A percentile compares a stretch with the other conserved stretches of the same genome.
Conservation (phyloP, 345 rosid genomes). For the Hibiscus tridactylites region DNA sequence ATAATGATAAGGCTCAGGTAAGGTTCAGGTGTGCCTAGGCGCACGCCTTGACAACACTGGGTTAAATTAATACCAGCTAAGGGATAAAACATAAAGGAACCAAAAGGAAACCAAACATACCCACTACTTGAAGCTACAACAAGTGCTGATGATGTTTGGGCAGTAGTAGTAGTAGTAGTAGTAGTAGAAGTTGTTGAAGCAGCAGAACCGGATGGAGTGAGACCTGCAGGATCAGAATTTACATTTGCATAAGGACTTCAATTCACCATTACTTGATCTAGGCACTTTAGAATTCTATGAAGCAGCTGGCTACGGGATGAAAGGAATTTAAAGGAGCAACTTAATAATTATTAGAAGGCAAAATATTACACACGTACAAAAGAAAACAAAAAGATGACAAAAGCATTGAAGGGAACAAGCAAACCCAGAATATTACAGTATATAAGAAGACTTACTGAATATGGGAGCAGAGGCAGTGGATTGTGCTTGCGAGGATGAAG, state of each 20-base stretch:
- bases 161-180: slow-evolving; percentile 17
- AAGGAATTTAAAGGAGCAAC: not conserved
- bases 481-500: slow-evolving; percentile 47
- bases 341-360: not conserved
- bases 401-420: too few species aligned
- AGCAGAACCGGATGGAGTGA: slow-evolving; percentile 43
- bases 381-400: too few species aligned
- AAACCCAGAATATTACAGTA: not conserved
- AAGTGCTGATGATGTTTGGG: slow-evolving; percentile 50
- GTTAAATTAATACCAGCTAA: too few species aligned
- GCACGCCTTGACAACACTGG: too few species aligned
- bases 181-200: slow-evolving; percentile 12
- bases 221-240: slow-evolving; percentile 34
- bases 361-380: not conserved
- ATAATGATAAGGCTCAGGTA: too few species aligned
- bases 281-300: not conserved
- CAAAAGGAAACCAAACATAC: slow-evolving; percentile 32
- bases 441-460: slow-evolving; percentile 44
- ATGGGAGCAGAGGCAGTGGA: slow-evolving; percentile 30
- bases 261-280: not conserved
- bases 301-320: not conserved
- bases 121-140: slow-evolving; percentile 58
- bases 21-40: too few species aligned
- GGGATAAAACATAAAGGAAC: not conserved
- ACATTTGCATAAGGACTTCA: slow-evolving; percentile 3